These are phyloP conservation scores for Blastocystis sp. DNA, from an alignment of 352 stramenopile species.

Conservation along the genomic window DNA sequence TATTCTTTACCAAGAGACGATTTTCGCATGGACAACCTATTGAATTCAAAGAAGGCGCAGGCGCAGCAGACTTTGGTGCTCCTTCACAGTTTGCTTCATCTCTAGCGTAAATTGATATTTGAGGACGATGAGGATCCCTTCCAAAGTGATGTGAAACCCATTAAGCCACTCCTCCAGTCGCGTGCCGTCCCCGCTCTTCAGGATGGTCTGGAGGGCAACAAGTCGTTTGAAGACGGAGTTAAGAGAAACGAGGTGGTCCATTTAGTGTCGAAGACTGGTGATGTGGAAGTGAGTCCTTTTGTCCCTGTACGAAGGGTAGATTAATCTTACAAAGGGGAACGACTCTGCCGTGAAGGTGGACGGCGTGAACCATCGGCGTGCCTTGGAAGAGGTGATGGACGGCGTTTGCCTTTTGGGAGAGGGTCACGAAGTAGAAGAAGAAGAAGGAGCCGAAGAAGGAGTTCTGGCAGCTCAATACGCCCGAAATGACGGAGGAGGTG, in stretches of 20 bases:
- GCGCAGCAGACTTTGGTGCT: neutral
- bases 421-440: neutral
- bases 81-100: neutral
- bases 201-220: neutral
- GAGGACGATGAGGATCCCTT: neutral
- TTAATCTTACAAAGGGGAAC: neutral
- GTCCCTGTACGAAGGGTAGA: neutral
- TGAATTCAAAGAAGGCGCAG: neutral
- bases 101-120: neutral
- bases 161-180: neutral
- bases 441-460: neutral
- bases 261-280: constrained; percentile 29
- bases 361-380: neutral
- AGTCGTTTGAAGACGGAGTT: neutral
- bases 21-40: neutral
- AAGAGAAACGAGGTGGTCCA: neutral
- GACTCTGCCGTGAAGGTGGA: neutral
- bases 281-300: neutral
- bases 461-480: constrained; percentile 55
- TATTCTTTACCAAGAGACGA: no score
- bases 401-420: neutral
- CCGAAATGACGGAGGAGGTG: constrained; percentile 64
- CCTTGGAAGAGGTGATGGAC: neutral
- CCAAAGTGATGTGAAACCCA: neutral
- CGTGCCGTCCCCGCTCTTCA: neutral